Evolutionary conservation across 306 rosid species (phyloP), one percentile per base, ranked within the genome.

Genomic region (Calophaca sinica): DNA sequence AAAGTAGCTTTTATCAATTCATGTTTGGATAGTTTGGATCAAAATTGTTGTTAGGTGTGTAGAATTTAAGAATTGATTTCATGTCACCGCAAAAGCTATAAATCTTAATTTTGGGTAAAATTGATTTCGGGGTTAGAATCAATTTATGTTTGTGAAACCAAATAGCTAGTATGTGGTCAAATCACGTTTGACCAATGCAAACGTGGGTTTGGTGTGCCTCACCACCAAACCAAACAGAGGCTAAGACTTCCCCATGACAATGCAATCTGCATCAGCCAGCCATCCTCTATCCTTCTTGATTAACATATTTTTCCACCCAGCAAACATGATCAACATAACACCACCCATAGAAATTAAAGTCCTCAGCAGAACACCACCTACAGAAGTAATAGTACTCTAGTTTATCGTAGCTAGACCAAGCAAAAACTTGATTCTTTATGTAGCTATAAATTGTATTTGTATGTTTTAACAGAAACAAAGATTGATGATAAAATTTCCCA

Each of bases 201-300:
- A 20, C 1, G 26, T 20, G 26, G 1, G 26, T 20, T 20, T 20
- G 26, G 26, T 20, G 26, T 20, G 26, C 26, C 26, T 20, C 26
- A 20, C 26, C 26, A 1, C 26, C 26, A 20, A 20, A 20, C 26
- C 26, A 20, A 20, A 20, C 26, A 20, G 26, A 20, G 26, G 26
- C 1, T 20, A 20, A 20, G 26, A 20, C 26, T 20, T 20, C 26
- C 26, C 26, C 52, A 11, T 45, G 61, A 33, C 54, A 81, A 45
- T 26, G 52, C 14, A 58, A 31, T 2, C 44, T 5, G 12, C 65
- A 55, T 52, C 29, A 55, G 39, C 4, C 74, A 70, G 46, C 4
- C 74, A 76, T 55, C 51, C 59, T 49, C 44, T 49, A 63, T 48
- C 55, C 45, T 55, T 81, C 39, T 68, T 7, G 42, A 58, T n/a